phyloP scores from a whole-genome alignment of 176 grass and related monocot species.

The Eragrostis curvula region DNA sequence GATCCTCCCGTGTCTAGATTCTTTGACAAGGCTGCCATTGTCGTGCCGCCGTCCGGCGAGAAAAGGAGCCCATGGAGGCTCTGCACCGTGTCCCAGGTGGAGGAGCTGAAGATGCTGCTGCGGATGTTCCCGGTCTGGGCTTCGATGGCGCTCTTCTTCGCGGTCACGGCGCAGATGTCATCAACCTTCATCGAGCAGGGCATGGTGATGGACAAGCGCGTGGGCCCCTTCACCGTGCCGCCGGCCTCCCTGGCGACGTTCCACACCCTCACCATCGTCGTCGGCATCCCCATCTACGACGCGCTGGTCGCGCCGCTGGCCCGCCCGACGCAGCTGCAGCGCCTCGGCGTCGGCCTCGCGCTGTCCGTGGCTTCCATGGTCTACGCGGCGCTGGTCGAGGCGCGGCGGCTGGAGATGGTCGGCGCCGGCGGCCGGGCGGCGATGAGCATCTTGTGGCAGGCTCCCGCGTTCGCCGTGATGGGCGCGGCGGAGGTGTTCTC shows the following conservation, averaged over 20 bases:
- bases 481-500: slow-evolving; percentile 36
- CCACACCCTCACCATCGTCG: slow-evolving; percentile 30
- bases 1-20: slow-evolving; percentile 17
- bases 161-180: slow-evolving; percentile 22
- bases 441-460: slow-evolving; percentile 54
- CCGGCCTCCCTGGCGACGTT: slow-evolving; percentile 47
- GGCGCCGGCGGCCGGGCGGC: background rate
- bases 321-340: slow-evolving; percentile 37
- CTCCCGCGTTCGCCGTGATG: slow-evolving; percentile 23
- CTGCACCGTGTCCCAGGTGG: slow-evolving; percentile 54
- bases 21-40: slow-evolving; percentile 50
- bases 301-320: slow-evolving; percentile 40
- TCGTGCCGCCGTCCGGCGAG: background rate
- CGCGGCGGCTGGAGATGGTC: slow-evolving; percentile 19
- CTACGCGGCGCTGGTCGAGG: slow-evolving; percentile 47
- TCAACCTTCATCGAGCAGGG: slow-evolving; percentile 48
- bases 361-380: slow-evolving; percentile 40
- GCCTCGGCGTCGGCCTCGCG: slow-evolving; percentile 50
- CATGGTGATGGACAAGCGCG: slow-evolving; percentile 38
- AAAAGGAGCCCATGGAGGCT: slow-evolving; percentile 32
- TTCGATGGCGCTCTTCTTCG: slow-evolving; percentile 32
- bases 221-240: slow-evolving; percentile 42
- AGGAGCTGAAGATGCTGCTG: slow-evolving; percentile 52
- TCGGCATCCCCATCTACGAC: slow-evolving; percentile 50
- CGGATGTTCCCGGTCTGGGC: slow-evolving; percentile 48